Base-by-base conservation (phyloP, 2,329 filamentous ascomycete species). In the Xenosphaeropsis pyriputrescens region DNA sequence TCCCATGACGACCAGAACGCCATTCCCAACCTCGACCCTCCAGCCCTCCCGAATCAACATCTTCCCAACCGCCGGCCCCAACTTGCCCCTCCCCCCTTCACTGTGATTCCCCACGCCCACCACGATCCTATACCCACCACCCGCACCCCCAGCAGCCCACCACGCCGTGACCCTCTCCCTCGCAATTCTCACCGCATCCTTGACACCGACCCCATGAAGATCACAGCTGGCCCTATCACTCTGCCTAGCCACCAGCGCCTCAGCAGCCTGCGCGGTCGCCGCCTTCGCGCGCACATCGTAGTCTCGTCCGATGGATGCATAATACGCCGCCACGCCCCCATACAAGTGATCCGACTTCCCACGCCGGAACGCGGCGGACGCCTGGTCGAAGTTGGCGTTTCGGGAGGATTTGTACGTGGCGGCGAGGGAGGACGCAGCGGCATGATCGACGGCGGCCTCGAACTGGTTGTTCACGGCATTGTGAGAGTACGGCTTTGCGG, bases 71-170 rank as follows among this genome's bases (percentile, higher is more conserved):
- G 82, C 81, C 40, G 80, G 79, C 5, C 86, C 79, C 41, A 96
- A 57, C 47, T 75, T 77, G 2, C 81, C 84, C 39, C 72, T 78
- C 1, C 86, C 85, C 37, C 80, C 76, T 34, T 75, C 69, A 49
- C 76, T 91, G 57, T 96, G 89, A 38, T 69, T 68, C 1, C 89
- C 89, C 12, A 79, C 54, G 1, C 89, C 89, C 3, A 86, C 93
- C 38, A 96, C 72, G 42, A 96, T 77, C 30, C 70, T 74, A 50
- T 81, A 86, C 1, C 75, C 67, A 6, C 13, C 65, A 6, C 34
- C 65, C 51, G 88, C 80, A 1, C 82, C 82, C 12, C 22, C 22
- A 9, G 22, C 22, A 7, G 73, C 62, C 88, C 86, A 95, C 89
- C 89, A 96, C 8, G 54, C 55, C 45, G 70, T 65, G 0, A 82